These are phyloP conservation scores for Hondaea fermentalgiana DNA, from an alignment of 108 stramenopile genomes.

Conservation along the genomic window DNA sequence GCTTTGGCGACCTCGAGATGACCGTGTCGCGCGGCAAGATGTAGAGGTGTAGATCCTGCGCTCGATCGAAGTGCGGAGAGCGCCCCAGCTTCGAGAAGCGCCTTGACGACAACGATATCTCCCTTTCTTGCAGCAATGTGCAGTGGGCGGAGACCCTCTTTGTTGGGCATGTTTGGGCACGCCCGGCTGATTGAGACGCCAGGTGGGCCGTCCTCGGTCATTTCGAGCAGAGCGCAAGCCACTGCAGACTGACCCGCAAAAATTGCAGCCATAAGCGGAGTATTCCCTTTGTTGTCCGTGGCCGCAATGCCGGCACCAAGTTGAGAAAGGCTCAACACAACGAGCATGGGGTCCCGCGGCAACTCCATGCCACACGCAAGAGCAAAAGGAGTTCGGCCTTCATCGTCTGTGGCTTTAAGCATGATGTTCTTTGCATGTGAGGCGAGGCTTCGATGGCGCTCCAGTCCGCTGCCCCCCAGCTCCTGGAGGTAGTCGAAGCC, in stretches of 20 bases:
- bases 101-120: neutral
- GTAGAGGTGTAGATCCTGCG: neutral
- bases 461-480: neutral
- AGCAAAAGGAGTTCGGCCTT: neutral
- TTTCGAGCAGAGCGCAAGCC: neutral
- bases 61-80: neutral
- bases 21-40: neutral
- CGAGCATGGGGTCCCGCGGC: neutral
- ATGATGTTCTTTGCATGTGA: neutral
- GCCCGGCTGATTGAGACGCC: neutral
- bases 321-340: neutral
- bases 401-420: neutral
- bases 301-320: neutral
- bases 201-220: constrained; percentile 8
- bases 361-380: neutral
- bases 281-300: neutral
- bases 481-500: neutral
- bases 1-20: neutral
- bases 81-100: neutral
- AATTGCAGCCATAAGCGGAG: neutral
- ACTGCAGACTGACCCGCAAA: neutral
- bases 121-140: neutral
- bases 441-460: neutral
- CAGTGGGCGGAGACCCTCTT: neutral
- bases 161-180: neutral